Evolutionary conservation across 345 rosid genomes (phyloP), one percentile per base, ranked within the genome.

Genomic region (Eucalyptus cladocalyx): DNA sequence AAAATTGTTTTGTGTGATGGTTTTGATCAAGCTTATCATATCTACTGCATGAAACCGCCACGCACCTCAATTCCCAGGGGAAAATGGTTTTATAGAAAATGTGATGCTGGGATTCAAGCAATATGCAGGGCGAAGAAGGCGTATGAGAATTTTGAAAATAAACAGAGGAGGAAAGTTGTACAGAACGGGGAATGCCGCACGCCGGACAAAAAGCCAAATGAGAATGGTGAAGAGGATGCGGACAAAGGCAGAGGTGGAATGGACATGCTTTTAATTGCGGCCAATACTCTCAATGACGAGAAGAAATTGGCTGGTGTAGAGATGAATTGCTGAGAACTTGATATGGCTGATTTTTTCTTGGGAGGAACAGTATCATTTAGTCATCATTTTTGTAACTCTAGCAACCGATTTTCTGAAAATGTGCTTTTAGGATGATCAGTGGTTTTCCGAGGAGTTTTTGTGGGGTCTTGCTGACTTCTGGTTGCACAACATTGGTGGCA

Each of bases 21-120:
- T 30, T 98, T 99, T 92, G 99, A 97, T 92, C 94, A 94, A 88
- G 99, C 95, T 42, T 98, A 95, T 93, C 99, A 98, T 93, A 88
- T 96, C 83, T 96, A 96, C 89, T 98, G 99, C 93, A 89, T 96
- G 96, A 93, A 62, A 86, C 99, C 99, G 1, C 97, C 97, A 11
- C 94, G 88, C 9, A 58, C 65, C 58, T 87, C 90, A 42, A 81
- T 97, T 88, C 99, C 99, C 4, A 62, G 16, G 83, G 98, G 97
- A 58, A 93, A 92, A 72, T 98, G 99, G 99, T 97, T 93, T 89
- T 98, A 99, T 95, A 92, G 88, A 88, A 94, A 92, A 67, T 98
- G 99, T 90, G 92, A 90, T 10, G 91, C 87, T 81, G 98, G 95
- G 87, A 91, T 95, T 86, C 90, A 90, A 87, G 91, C 90, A 88